These are phyloP conservation scores for Solanum piurae DNA, from an alignment of 257 asterid species.

Conservation along the genomic window DNA sequence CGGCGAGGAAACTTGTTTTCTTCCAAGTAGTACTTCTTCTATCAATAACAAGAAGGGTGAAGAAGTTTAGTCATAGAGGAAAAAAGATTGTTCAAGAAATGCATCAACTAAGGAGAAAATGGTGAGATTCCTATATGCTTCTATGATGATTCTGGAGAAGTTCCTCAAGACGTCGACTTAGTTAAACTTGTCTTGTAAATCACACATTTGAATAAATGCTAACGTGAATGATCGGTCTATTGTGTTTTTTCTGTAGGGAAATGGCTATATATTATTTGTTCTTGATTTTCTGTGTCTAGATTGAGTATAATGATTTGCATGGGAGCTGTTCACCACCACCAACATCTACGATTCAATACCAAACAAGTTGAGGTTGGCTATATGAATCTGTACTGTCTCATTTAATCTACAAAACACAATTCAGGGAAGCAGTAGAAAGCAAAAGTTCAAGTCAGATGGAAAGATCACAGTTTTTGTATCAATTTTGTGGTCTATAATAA, in stretches of 20 bases:
- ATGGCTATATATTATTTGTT: background rate
- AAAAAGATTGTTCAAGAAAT: background rate
- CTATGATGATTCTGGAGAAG: background rate
- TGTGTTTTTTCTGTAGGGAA: background rate
- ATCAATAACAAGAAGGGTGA: background rate
- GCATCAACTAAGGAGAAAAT: background rate
- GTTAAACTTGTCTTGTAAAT: background rate
- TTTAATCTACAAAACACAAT: background rate
- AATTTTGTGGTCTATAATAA: background rate
- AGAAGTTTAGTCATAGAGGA: background rate
- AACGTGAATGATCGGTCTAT: background rate
- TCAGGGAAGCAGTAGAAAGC: background rate
- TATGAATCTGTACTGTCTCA: background rate
- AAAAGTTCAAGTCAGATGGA: background rate
- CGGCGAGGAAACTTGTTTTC: slow-evolving; percentile 77
- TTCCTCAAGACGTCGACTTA: background rate
- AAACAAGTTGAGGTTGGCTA: background rate
- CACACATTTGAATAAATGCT: background rate
- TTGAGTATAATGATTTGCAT: background rate
- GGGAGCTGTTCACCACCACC: background rate
- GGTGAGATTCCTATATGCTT: background rate
- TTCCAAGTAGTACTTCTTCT: slow-evolving; percentile 20
- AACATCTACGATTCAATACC: background rate
- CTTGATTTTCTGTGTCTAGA: background rate
- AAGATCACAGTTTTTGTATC: background rate